Base-by-base conservation (phyloP, 1,284 basidiomycete genomes). In the Pisolithus thermaeus region DNA sequence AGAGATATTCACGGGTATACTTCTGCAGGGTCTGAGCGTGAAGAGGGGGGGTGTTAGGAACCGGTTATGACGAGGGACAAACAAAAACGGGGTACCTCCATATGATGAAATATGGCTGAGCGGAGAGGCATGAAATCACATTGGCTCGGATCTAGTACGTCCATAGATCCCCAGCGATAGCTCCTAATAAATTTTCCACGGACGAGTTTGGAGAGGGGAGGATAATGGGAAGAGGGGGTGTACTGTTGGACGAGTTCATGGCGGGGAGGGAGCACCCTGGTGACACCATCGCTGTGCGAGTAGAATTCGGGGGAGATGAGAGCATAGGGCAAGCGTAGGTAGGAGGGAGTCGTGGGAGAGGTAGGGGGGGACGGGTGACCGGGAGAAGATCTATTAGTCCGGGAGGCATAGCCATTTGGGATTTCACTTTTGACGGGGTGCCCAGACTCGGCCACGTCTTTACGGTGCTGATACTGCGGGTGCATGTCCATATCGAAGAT, bases 1-100 rank as follows among this genome's bases (percentile, higher is more conserved):
- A 87, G 52, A 91, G 75, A 70, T 90, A 89, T 59, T 89, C 84
- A 61, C 80, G 78, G 37, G 89, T 91, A 67, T 90, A 89, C 62
- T 85, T 84, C 71, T 87, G 85, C 57, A 91, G 73, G 46, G 84
- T 88, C 86, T 90, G 28, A 30, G 9, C 7, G 25, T 27, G 63
- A 49, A 53, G 56, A 14, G 32, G 32, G 30, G 32, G 32, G 54
- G 55, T 48, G 32, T 52, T n/a, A 55, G 46, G 41, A 53, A 52
- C 56, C 52, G 56, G 52, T 39, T 23, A 55, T 45, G 56, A 59
- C 51, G 62, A 57, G 53, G 51, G 53, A 50, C 52, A 57, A 53
- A 58, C 58, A 52, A 53, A 20, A 55, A 56, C 47, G 59, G 53
- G 36, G 56, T 58, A 62, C 86, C 78, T 85, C 79, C 85, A 88